Conservation (phyloP, 2,329 filamentous ascomycete genomes). For the Xylariaceae sp. region DNA sequence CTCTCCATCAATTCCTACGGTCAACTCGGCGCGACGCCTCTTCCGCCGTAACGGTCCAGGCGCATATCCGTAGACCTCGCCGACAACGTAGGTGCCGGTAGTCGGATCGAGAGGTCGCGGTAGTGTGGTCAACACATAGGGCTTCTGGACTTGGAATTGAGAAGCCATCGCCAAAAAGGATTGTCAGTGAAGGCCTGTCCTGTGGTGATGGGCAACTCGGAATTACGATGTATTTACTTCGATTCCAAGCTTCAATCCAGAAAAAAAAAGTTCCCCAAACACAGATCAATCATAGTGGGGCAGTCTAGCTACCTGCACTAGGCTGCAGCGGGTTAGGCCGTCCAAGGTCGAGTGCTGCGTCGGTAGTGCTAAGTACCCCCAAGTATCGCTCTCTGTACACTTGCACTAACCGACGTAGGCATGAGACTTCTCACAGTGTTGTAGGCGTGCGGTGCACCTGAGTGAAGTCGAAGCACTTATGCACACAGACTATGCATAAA, state of each 20-base stretch:
- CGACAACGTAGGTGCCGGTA: constrained; percentile 48
- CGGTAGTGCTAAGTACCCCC: too few species aligned
- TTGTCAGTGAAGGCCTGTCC: background rate
- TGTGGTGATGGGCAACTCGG: constrained; percentile 4
- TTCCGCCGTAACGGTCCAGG: constrained; percentile 56
- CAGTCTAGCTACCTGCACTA: background rate
- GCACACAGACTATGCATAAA: too few species aligned
- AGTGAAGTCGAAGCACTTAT: too few species aligned
- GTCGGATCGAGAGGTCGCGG: constrained; percentile 51
- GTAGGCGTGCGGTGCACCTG: too few species aligned
- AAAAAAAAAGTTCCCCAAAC: constrained; percentile 28
- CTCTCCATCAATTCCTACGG: constrained; percentile 60
- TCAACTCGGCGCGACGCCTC: constrained; percentile 54
- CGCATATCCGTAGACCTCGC: constrained; percentile 57
- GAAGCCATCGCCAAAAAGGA: constrained; percentile 44
- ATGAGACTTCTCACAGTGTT: too few species aligned
- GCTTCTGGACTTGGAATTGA: constrained; percentile 57
- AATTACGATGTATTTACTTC: background rate
- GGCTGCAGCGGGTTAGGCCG: background rate
- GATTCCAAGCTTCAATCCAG: background rate
- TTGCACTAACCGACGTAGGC: background rate
- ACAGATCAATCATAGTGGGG: constrained; percentile 22
- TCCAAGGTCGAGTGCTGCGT: too few species aligned
- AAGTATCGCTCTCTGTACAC: too few species aligned
- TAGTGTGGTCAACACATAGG: constrained; percentile 57